phyloP scores from a whole-genome alignment of 2,329 filamentous ascomycete species.

The Claviceps africana region DNA sequence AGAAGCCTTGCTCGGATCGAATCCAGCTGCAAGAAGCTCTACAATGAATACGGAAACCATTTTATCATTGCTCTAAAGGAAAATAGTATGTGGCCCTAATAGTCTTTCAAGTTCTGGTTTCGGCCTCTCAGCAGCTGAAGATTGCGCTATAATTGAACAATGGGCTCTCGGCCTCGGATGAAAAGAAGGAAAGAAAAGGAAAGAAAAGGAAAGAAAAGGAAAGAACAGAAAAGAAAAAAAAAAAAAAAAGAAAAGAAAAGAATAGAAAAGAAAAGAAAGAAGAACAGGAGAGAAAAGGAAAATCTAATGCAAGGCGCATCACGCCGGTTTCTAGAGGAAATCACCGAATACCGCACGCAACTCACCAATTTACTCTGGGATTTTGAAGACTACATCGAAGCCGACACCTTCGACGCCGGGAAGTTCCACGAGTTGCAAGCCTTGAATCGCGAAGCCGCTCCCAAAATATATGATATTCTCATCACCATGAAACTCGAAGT shows the following conservation, averaged over 20 bases:
- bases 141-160: not conserved
- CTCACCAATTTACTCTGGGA: conserved; percentile 40
- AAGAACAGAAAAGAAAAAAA: no score
- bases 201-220: no score
- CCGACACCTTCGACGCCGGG: conserved; percentile 34
- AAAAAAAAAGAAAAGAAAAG: no score
- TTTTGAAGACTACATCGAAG: conserved; percentile 40
- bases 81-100: conserved; percentile 28
- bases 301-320: not conserved
- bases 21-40: conserved; percentile 33
- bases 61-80: conserved; percentile 40
- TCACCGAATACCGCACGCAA: conserved; percentile 32
- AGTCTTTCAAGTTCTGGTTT: not conserved
- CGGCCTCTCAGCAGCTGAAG: not conserved
- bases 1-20: conserved; percentile 36
- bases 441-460: conserved; percentile 32
- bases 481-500: conserved; percentile 38
- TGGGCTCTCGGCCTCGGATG: no score
- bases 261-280: not conserved
- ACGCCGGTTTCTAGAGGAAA: conserved; percentile 26
- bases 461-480: conserved; percentile 34
- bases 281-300: not conserved
- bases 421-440: conserved; percentile 36
- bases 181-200: no score
- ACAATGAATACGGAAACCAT: conserved; percentile 32